Percentiles rank a stretch among this genome's conserved stretches.
These are phyloP conservation scores for Serendipita indica DNA, from an alignment of 768 basidiomycete genomes.

Conservation along the genomic window DNA sequence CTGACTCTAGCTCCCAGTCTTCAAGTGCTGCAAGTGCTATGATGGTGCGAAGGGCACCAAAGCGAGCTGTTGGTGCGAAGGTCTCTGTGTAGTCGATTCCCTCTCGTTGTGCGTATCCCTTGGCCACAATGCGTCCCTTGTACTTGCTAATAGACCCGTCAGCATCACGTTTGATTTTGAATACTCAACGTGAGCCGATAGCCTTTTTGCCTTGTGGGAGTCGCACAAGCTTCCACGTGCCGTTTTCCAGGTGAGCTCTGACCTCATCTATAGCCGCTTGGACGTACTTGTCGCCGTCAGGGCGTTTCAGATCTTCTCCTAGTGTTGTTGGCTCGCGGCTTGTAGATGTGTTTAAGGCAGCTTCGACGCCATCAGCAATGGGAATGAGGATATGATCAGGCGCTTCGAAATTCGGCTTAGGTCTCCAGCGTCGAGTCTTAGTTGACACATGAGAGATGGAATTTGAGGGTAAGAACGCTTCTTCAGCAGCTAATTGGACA, in stretches of 20 bases:
- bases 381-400: too few species aligned
- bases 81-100: constrained; percentile 18
- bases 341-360: too few species aligned
- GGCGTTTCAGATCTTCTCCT: too few species aligned
- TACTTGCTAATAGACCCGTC: constrained; percentile 14
- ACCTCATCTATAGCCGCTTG: too few species aligned
- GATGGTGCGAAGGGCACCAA: not conserved
- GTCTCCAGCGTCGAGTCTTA: too few species aligned
- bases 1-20: not conserved
- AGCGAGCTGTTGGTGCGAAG: constrained; percentile 3
- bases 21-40: not conserved
- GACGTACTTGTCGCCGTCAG: too few species aligned
- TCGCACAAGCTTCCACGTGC: too few species aligned
- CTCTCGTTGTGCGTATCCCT: constrained; percentile 18
- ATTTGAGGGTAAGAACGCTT: not conserved
- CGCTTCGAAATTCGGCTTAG: too few species aligned
- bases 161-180: constrained; percentile 16
- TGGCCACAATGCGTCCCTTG: constrained; percentile 19
- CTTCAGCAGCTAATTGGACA: not conserved
- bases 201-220: constrained; percentile 16
- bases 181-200: constrained; percentile 18
- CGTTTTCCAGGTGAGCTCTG: too few species aligned
- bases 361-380: too few species aligned
- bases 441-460: too few species aligned
- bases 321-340: too few species aligned